Evolutionary conservation across 331 rosid species (phyloP), one percentile per base, ranked within the genome.

Genomic region (Phaseolus coccineus): DNA sequence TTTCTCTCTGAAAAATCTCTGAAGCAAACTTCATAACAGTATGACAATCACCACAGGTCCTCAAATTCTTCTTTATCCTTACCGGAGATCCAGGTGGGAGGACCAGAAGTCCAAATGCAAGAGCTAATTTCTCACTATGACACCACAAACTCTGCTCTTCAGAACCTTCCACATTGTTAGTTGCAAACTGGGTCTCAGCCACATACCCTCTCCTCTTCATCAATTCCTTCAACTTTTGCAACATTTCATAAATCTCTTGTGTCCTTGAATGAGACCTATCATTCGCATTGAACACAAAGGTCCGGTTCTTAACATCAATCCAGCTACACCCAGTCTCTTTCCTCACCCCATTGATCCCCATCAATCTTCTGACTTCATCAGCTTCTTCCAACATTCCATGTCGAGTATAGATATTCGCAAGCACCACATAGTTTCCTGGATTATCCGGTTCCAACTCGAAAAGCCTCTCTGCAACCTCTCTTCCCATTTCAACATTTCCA

Each of bases 1-100:
- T 88, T 61, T 86, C 92, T 81, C 89, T 83, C 53, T 46, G 59
- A 79, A 86, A 88, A 51, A 86, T 74, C 67, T 86, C 85, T 8
- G 87, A 90, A 53, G 90, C 90, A 73, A 83, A 57, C 79, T 90
- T 90, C 83, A 86, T 77, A 14, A 83, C 80, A 8, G 85, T 47
- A 44, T 88, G 94, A 67, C 90, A 88, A 70, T 88, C 87, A 68
- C 89, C 87, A 71, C 87, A 85, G 63, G 87, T 90, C 76, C 92
- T 90, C 63, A 86, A 78, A 79, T 88, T 86, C 81, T 88, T 85
- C 77, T 86, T 86, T 76, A 90, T 90, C 74, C 87, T 90, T 47
- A 85, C 24, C 15, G 94, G 87, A 56, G 85, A 86, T 59, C 81
- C 85, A 68, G 73, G 73, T 61, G 90, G 92, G 40, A 90, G 88